Base-by-base conservation (phyloP, 2,329 filamentous ascomycete genomes). In the Didymella exigua region DNA sequence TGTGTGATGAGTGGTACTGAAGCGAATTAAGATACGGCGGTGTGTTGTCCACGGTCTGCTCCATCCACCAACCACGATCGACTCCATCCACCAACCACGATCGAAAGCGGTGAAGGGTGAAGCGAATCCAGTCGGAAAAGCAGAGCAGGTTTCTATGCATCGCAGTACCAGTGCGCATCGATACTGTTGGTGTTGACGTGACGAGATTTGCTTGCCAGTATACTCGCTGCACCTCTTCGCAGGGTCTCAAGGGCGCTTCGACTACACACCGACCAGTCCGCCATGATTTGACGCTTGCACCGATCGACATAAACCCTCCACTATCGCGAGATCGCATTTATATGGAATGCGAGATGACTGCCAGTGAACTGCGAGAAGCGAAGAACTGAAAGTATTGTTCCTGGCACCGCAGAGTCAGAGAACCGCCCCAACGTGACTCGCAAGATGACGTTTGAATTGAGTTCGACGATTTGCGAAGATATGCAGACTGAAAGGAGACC, bases 401-500 rank as follows among this genome's bases (percentile, higher is more conserved):
- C 14, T 13, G 36, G 42, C 5, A 37, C 36, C 29, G 30, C 14
- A 37, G 31, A 41, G 31, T 42, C 43, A 37, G 31, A 30, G n/a
- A 26, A 37, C 30, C 37, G 18, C 30, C 33, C 26, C 16, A 29
- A 29, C 29, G 31, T 41, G 44, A 48, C 13, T 46, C 23, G 41
- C 16, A 21, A 41, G 23, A 23, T 58, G 56, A 56, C 50, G 53
- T 61, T 51, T 26, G 24, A 49, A 55, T 60, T 60, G 56, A 57
- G 41, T 54, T 65, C 44, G 31, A 45, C 45, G 51, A 56, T 60
- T 47, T 59, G 52, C 56, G 57, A 44, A 41, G 50, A 49, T 29
- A 45, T 38, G 44, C 50, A 30, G 33, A 47, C 49, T 4, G 16
- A 44, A 56, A 30, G 16, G 47, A 38, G 34, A 53, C 21, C 31